Evolutionary conservation across 2,329 filamentous ascomycete species (phyloP).

Genomic region (Hirsutella thompsonii): DNA sequence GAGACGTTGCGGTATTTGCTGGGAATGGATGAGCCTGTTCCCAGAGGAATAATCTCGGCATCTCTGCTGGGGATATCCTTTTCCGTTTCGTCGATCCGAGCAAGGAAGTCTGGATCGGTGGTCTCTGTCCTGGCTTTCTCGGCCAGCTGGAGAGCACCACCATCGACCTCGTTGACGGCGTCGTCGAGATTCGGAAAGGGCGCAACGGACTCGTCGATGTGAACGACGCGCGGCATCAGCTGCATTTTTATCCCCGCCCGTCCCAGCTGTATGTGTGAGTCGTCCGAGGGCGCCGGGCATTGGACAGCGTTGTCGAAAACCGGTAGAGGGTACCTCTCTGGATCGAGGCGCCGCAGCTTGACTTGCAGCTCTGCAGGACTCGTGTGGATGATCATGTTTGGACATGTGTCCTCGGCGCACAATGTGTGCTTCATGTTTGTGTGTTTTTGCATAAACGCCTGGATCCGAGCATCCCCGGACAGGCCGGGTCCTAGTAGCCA

Average conservation of each 20-base stretch:
- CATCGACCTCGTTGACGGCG: conserved; percentile 25
- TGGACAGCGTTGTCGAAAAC: conserved; percentile 41
- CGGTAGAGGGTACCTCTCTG: conserved; percentile 59
- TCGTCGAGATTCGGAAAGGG: conserved; percentile 32
- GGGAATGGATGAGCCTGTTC: conserved; percentile 80
- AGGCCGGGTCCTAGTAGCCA: conserved; percentile 73
- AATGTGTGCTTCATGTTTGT: conserved; percentile 59
- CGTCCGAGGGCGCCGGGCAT: conserved; percentile 10
- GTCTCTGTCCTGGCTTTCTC: conserved; percentile 28
- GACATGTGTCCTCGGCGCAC: conserved; percentile 58
- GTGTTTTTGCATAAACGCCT: conserved; percentile 55
- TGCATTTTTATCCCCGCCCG: conserved; percentile 30
- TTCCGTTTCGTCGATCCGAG: conserved; percentile 36
- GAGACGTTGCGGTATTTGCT: conserved; percentile 96
- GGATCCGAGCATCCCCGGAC: conserved; percentile 46
- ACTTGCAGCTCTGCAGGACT: conserved; percentile 54
- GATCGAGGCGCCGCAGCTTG: conserved; percentile 60
- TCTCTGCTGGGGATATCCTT: conserved; percentile 60
- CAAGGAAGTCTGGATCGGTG: conserved; percentile 30
- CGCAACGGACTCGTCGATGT: conserved; percentile 32
- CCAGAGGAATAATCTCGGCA: conserved; percentile 73
- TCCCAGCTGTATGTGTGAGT: conserved; percentile 21
- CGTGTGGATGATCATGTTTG: conserved; percentile 62
- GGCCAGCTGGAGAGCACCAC: conserved; percentile 39
- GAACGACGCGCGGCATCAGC: conserved; percentile 31